phyloP scores from a whole-genome alignment of 768 basidiomycete genomes.

The Tylopilus vinaceipallidus region DNA sequence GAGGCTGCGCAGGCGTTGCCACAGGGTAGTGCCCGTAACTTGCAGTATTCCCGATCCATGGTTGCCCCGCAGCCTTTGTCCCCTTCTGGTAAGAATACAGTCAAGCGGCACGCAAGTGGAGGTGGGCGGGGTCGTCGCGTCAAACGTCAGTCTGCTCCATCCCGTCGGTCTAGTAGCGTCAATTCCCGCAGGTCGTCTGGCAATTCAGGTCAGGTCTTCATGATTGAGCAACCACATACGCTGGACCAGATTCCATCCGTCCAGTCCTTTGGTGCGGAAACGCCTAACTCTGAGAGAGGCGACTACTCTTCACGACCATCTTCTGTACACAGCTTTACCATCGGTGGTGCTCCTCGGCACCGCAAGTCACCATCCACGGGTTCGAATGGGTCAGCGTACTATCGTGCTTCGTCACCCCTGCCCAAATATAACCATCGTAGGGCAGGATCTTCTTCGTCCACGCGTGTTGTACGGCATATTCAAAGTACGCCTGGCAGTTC shows the following conservation, averaged over 20 bases:
- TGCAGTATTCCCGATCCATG: slow-evolving; percentile 27
- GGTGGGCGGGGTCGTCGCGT: slow-evolving; percentile 48
- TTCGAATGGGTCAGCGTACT: slow-evolving; percentile 66
- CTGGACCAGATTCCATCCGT: slow-evolving; percentile 55
- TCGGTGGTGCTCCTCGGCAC: slow-evolving; percentile 51
- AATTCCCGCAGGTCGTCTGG: slow-evolving; percentile 76
- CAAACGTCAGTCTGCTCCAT: slow-evolving; percentile 73
- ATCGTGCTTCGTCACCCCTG: slow-evolving; percentile 73
- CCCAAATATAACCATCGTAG: slow-evolving; percentile 74
- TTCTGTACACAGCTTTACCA: slow-evolving; percentile 77
- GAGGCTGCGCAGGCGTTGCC: slow-evolving; percentile 31
- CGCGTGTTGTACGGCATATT: slow-evolving; percentile 70
- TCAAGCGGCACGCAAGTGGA: slow-evolving; percentile 53
- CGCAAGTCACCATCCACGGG: slow-evolving; percentile 75
- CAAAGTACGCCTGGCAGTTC: slow-evolving; percentile 37
- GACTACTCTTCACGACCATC: slow-evolving; percentile 79
- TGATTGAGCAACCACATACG: slow-evolving; percentile 57
- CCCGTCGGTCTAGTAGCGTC: slow-evolving; percentile 86
- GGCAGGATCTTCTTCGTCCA: slow-evolving; percentile 79
- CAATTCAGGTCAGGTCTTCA: slow-evolving; percentile 43
- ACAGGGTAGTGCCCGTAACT: slow-evolving; percentile 21
- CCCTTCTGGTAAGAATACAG: slow-evolving; percentile 33
- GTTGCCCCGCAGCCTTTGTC: slow-evolving; percentile 26
- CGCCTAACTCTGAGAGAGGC: slow-evolving; percentile 84
- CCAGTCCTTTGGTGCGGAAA: slow-evolving; percentile 74